Percentiles rank a stretch among this genome's conserved stretches.
phyloP scores from a whole-genome alignment of 257 asterid species.

The Solanum paucissectum region DNA sequence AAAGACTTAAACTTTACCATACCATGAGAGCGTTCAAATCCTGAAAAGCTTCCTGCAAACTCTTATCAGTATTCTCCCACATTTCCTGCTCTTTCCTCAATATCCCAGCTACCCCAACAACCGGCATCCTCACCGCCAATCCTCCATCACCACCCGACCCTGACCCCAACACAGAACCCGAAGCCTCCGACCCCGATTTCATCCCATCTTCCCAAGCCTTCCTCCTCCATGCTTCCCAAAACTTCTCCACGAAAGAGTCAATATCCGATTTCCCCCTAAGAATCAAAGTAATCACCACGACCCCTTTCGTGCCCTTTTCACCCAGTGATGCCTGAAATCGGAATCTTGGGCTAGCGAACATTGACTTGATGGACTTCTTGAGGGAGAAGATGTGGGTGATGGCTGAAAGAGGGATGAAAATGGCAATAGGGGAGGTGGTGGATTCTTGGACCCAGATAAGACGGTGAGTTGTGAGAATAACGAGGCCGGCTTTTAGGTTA shows the following conservation, averaged over 20 bases:
- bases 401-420: slow-evolving; percentile 47
- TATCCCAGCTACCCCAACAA: slow-evolving; percentile 90
- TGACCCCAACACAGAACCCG: slow-evolving; percentile 17
- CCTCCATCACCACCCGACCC: slow-evolving; percentile 23
- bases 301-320: slow-evolving; percentile 28
- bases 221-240: slow-evolving; percentile 82
- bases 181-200: neutral
- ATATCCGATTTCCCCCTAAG: slow-evolving; percentile 62
- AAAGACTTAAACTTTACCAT: slow-evolving; percentile 3
- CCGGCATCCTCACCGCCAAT: slow-evolving; percentile 58
- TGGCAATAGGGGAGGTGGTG: slow-evolving; percentile 8
- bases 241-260: slow-evolving; percentile 62
- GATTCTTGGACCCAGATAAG: slow-evolving; percentile 59
- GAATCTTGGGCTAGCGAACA: slow-evolving; percentile 74
- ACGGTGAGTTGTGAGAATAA: slow-evolving; percentile 79
- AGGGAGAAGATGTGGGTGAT: slow-evolving; percentile 44
- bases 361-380: slow-evolving; percentile 58
- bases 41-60: slow-evolving; percentile 97
- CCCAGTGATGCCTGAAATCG: slow-evolving; percentile 59
- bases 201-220: slow-evolving; percentile 53
- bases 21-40: slow-evolving; percentile 98
- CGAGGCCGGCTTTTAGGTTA: slow-evolving; percentile 54
- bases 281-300: slow-evolving; percentile 31
- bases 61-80: slow-evolving; percentile 99
- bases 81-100: slow-evolving; percentile 97